A percentile compares a stretch with the other conserved stretches of the same genome.
These are phyloP conservation scores for Penicillium roqueforti DNA, from an alignment of 495 filamentous ascomycete genomes.

Conservation along the genomic window DNA sequence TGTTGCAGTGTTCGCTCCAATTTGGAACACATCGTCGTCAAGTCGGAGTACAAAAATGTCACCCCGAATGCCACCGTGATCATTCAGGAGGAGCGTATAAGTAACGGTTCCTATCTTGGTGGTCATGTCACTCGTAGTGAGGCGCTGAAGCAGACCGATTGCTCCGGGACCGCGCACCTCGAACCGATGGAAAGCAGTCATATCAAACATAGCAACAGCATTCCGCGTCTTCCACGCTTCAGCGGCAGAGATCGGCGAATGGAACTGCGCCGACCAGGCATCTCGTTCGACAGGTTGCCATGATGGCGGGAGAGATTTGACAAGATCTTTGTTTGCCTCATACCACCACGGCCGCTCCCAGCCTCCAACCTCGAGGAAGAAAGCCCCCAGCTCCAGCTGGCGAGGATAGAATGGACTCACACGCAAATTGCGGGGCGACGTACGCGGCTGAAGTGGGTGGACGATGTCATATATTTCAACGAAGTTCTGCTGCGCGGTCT, in stretches of 20 bases:
- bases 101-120: conserved; percentile 35
- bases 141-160: conserved; percentile 37
- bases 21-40: conserved; percentile 37
- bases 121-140: conserved; percentile 42
- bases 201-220: conserved; percentile 51
- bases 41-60: conserved; percentile 42
- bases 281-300: conserved; percentile 46
- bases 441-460: conserved; percentile 45
- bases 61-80: conserved; percentile 37
- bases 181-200: conserved; percentile 49
- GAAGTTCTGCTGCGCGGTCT: conserved; percentile 50
- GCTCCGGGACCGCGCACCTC: conserved; percentile 46
- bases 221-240: conserved; percentile 53
- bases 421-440: conserved; percentile 45
- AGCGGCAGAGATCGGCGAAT: conserved; percentile 46
- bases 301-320: conserved; percentile 37
- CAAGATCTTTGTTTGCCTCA: conserved; percentile 40
- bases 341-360: conserved; percentile 54
- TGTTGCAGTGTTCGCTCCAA: conserved; percentile 42
- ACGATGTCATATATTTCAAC: conserved; percentile 52
- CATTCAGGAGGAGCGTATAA: conserved; percentile 44
- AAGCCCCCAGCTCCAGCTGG: conserved; percentile 44
- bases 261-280: conserved; percentile 41
- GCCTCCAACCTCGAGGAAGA: conserved; percentile 45
- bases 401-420: conserved; percentile 43